Conservation (phyloP, 139 green algal species). For the Coccomyxa sp. region DNA sequence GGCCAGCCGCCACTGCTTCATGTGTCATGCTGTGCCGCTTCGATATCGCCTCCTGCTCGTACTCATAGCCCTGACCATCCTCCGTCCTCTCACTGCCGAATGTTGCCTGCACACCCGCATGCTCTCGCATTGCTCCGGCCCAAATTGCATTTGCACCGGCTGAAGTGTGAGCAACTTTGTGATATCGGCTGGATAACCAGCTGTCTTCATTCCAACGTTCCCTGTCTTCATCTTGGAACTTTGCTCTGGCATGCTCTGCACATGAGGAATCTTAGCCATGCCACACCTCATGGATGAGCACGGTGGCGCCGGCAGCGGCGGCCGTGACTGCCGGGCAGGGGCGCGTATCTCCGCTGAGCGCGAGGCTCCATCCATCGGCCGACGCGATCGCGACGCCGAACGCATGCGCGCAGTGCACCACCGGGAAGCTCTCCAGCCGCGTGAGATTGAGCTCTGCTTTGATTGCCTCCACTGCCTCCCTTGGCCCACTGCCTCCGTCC, state of each 20-base stretch:
- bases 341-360: slow-evolving; percentile 89
- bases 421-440: slow-evolving; percentile 51
- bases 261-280: too few species aligned
- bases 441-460: slow-evolving; percentile 45
- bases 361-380: slow-evolving; percentile 63
- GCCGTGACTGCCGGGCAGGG: slow-evolving; percentile 66
- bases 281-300: slow-evolving; percentile 90
- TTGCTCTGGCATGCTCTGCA: too few species aligned
- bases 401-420: slow-evolving; percentile 72
- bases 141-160: not conserved
- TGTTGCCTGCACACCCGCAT: slow-evolving; percentile 58
- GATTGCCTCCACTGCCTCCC: not conserved
- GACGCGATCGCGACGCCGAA: slow-evolving; percentile 72
- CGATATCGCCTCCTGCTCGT: slow-evolving; percentile 68
- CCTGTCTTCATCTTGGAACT: too few species aligned
- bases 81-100: slow-evolving; percentile 76
- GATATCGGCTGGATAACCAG: too few species aligned
- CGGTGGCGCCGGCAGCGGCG: slow-evolving; percentile 67
- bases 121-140: not conserved
- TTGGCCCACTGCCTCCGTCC: not conserved
- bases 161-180: too few species aligned
- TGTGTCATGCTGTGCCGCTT: slow-evolving; percentile 88
- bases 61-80: not conserved
- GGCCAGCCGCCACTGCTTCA: slow-evolving; percentile 75
- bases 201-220: too few species aligned